Base-by-base conservation (phyloP, 2,329 filamentous ascomycete species). In the Colletotrichum cuscutae region DNA sequence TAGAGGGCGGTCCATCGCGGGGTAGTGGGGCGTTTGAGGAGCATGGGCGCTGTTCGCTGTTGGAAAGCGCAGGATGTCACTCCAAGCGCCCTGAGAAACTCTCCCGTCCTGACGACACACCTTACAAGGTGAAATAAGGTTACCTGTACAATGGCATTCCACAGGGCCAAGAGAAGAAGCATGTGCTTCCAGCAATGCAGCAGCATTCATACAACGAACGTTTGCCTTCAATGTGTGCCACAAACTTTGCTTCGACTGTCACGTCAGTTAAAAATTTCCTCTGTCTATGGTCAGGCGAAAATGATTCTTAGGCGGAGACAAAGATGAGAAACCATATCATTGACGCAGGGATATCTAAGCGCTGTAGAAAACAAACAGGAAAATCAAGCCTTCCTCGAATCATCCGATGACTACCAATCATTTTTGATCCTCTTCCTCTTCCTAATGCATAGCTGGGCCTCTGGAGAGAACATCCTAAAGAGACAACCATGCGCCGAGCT, bases 1-100 rank as follows among this genome's bases (percentile, higher is more conserved):
- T 52, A 69, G 53, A 69, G 65, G 59, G 65, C 65, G 24, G 42
- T 30, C 42, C 59, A 69, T 69, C 70, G 70, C 70, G 70, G 70
- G 70, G 70, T 72, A 72, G 70, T 72, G 70, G 59, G 70, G 70
- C 70, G 65, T 56, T 72, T 66, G 69, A 69, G 70, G 59, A 72
- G 32, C 52, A 53, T 12, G 6, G 24, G 52, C 52, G 46, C 42
- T 53, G 60, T 30, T 52, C n/a, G 42, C 61, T 15, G 28, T 53
- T 63, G 46, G 19, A 35, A 52, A 32, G n/a, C 13, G 15, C 28
- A 19, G 46, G 46, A 49, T 49, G 26, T 28, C 24, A 13, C 46
- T 35, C 12, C 0, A 35, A 26, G 28, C 58, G 37, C 13, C 22
- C 19, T 46, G 28, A 28, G 7, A 19, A 24, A 61, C 35, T 42